Evolutionary conservation across 2,329 filamentous ascomycete genomes (phyloP), one percentile per base, ranked within the genome.

Genomic region (Paracorniculantispora psalliotae): DNA sequence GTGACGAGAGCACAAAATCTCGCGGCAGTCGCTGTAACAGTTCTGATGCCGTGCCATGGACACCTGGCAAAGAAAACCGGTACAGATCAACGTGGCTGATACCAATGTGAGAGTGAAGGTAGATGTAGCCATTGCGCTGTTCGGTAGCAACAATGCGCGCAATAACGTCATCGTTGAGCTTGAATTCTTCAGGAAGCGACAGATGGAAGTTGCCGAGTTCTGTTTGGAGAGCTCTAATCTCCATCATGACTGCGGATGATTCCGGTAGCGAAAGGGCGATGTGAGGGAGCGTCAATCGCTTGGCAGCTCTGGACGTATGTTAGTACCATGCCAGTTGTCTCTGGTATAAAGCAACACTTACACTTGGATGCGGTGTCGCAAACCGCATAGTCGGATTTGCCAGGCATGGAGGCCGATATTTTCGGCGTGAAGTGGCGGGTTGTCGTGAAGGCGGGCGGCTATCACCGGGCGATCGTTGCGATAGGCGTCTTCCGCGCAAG

Each of bases 1-100:
- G 72, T 1, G 70, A 74, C 50, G 69, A 68, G 3, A 65, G 59
- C 2, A 75, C 62, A 54, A 76, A 76, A 30, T 73, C 71, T 3
- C 56, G 58, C 1, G 74, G 74, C 2, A 76, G 65, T 58, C 69
- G 69, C 28, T 65, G 67, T 4, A 73, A 63, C 8, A 75, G 62
- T 4, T 73, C 71, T 10, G 67, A 61, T 4, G 68, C 67, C 0
- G 69, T 68, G 25, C 73, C 72, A 15, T 68, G 64, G 1, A 74
- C 65, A 0, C 71, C 71, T 0, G 74, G 74, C 7, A 76, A 63
- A 15, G 71, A 69, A 59, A 75, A 73, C 12, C 74, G 68, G 59
- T 77, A 77, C 7, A 77, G 63, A 33, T 76, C 73, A 13, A 76
- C 68, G 56, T 76, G 72, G 39, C 71, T 67, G 7, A 69, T 67